Evolutionary conservation across 768 basidiomycete genomes (phyloP).

Genomic region (Boletales sp.): DNA sequence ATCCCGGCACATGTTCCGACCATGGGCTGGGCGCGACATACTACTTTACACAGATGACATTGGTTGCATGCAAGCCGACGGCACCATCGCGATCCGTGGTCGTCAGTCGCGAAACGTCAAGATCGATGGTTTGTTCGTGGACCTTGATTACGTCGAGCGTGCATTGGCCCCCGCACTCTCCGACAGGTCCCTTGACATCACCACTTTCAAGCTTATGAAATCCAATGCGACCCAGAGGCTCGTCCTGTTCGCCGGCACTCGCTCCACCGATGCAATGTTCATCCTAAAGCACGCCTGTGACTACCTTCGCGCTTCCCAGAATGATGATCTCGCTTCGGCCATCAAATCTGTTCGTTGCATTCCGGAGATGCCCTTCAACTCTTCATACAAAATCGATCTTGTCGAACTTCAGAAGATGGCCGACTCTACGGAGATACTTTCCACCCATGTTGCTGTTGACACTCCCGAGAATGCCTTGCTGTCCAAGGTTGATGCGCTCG

Average conservation of each 20-base stretch:
- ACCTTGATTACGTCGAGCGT: slow-evolving; percentile 28
- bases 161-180: slow-evolving; percentile 22
- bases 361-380: slow-evolving; percentile 27
- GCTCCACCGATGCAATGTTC: slow-evolving; percentile 13
- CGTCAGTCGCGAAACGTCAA: slow-evolving; percentile 29
- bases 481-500: slow-evolving; percentile 20
- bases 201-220: slow-evolving; percentile 27
- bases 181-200: slow-evolving; percentile 14
- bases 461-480: neutral
- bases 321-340: slow-evolving; percentile 20
- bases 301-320: slow-evolving; percentile 11
- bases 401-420: slow-evolving; percentile 25
- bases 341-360: slow-evolving; percentile 23
- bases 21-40: slow-evolving; percentile 18
- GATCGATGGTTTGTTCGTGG: slow-evolving; percentile 26
- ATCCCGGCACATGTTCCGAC: slow-evolving; percentile 27
- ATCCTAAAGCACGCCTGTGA: slow-evolving; percentile 24
- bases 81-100: slow-evolving; percentile 24
- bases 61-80: slow-evolving; percentile 25
- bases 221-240: slow-evolving; percentile 23
- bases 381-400: slow-evolving; percentile 29
- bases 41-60: slow-evolving; percentile 30
- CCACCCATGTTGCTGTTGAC: slow-evolving; percentile 15
- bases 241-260: slow-evolving; percentile 20
- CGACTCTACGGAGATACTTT: slow-evolving; percentile 10